A percentile compares a stretch with the other conserved stretches of the same genome.
phyloP scores from a whole-genome alignment of 140 eudicot species.

The Bidens hawaiensis region DNA sequence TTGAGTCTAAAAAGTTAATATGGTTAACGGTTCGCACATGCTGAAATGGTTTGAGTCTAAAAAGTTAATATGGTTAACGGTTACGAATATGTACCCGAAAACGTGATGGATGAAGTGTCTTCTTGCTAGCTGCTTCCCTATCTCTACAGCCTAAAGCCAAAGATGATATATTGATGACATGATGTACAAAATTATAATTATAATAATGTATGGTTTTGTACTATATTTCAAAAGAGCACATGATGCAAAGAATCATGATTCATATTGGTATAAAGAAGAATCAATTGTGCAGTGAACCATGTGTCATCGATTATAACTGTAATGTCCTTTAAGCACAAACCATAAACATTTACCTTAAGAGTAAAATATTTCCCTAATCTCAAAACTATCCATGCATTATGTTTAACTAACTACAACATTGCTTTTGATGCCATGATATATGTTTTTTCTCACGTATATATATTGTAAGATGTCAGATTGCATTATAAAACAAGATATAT shows the following conservation, averaged over 20 bases:
- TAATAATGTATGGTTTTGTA: slow-evolving; percentile 2
- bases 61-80: neutral
- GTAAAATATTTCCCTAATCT: neutral
- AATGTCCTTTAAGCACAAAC: slow-evolving; percentile 10
- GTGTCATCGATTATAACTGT: slow-evolving; percentile 30
- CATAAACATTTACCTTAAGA: slow-evolving; percentile 4
- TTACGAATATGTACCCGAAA: slow-evolving; percentile 51
- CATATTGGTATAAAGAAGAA: slow-evolving; percentile 17
- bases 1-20: no score
- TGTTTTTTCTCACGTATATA: no score
- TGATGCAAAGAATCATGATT: slow-evolving; percentile 36
- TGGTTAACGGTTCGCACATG: neutral
- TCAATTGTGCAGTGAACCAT: slow-evolving; percentile 29
- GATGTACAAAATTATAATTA: slow-evolving; percentile 7
- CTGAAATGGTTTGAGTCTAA: no score
- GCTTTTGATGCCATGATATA: neutral
- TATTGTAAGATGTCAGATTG: no score
- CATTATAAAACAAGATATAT: no score
- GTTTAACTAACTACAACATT: neutral
- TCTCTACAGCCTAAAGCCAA: slow-evolving; percentile 66
- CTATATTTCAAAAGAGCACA: slow-evolving; percentile 21
- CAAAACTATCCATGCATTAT: slow-evolving; percentile 1
- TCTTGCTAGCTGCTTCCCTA: slow-evolving; percentile 71
- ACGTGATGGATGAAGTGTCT: slow-evolving; percentile 85
- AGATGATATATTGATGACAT: neutral